A percentile compares a stretch with the other conserved stretches of the same genome.
These are phyloP conservation scores for Dryas integrifolia DNA, from an alignment of 331 rosid genomes.

Conservation along the genomic window DNA sequence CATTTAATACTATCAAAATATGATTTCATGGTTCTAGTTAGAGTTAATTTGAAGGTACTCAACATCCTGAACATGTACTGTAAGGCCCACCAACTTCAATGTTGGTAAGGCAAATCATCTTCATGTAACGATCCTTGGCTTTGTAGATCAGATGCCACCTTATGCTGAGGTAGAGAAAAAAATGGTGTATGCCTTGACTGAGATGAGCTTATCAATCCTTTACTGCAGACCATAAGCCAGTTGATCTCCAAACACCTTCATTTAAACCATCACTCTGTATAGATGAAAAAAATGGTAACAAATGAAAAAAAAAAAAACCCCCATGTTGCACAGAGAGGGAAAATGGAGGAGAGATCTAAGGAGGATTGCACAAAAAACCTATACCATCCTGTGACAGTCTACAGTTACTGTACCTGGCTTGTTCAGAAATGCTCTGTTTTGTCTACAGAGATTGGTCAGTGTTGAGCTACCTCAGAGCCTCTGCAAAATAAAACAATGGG, in stretches of 20 bases:
- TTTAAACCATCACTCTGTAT: neutral
- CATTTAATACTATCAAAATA: too few species aligned
- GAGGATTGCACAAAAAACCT: conserved; percentile 1
- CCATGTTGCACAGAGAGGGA: neutral
- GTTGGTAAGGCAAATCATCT: too few species aligned
- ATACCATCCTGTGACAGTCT: neutral
- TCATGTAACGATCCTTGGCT: too few species aligned
- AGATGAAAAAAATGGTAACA: too few species aligned
- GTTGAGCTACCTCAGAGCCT: conserved; percentile 1
- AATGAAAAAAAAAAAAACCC: too few species aligned
- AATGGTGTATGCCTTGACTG: too few species aligned
- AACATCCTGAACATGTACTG: too few species aligned
- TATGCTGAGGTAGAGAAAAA: too few species aligned
- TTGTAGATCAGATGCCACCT: too few species aligned
- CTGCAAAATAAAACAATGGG: neutral
- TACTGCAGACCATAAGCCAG: neutral
- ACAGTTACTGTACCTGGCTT: neutral
- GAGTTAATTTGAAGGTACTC: too few species aligned
- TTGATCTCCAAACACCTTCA: neutral
- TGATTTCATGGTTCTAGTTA: too few species aligned
- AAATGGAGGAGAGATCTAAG: neutral
- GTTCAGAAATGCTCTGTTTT: neutral
- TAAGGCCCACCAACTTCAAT: too few species aligned
- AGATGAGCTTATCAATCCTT: neutral
- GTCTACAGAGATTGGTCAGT: neutral